Conservation (phyloP, 1,284 basidiomycete genomes). For the Pyrrhoderma lamaoense region DNA sequence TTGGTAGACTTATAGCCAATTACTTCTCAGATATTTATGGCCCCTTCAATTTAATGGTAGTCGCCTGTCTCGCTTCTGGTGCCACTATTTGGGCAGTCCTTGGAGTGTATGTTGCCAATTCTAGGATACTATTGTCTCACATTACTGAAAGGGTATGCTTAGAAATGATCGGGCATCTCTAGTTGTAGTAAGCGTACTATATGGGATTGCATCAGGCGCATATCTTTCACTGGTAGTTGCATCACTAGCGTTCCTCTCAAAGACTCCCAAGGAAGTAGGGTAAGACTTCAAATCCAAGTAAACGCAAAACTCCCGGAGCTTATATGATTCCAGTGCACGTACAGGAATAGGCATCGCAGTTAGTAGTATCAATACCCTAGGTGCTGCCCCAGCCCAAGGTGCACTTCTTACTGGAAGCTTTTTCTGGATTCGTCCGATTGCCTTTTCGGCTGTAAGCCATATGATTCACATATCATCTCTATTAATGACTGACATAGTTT, state of each 20-base stretch:
- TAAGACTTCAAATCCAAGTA: not conserved
- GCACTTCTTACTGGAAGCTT: constrained; percentile 5
- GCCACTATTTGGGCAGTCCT: constrained; percentile 21
- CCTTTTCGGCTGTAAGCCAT: constrained; percentile 5
- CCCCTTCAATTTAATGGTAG: constrained; percentile 3
- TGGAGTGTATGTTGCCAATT: constrained; percentile 11
- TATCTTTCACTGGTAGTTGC: constrained; percentile 13
- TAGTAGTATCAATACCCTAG: not conserved
- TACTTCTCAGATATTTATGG: constrained; percentile 17
- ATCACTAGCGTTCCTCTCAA: constrained; percentile 4
- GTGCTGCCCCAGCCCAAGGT: constrained; percentile 1
- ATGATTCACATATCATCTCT: not conserved
- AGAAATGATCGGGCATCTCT: constrained; percentile 7
- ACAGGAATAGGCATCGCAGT: constrained; percentile 2
- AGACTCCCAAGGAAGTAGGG: constrained; percentile 9
- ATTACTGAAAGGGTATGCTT: not conserved
- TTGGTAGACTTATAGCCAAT: constrained; percentile 35
- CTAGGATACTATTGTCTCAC: not conserved
- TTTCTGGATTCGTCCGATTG: constrained; percentile 5
- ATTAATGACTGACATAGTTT: not conserved
- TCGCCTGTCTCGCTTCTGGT: constrained; percentile 6
- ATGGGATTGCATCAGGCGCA: constrained; percentile 20
- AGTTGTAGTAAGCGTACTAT: constrained; percentile 14
- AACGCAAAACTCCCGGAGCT: not conserved
- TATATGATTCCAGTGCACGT: not conserved